These are phyloP conservation scores for Scutellaria galericulata DNA, from an alignment of 257 asterid genomes.

Conservation along the genomic window DNA sequence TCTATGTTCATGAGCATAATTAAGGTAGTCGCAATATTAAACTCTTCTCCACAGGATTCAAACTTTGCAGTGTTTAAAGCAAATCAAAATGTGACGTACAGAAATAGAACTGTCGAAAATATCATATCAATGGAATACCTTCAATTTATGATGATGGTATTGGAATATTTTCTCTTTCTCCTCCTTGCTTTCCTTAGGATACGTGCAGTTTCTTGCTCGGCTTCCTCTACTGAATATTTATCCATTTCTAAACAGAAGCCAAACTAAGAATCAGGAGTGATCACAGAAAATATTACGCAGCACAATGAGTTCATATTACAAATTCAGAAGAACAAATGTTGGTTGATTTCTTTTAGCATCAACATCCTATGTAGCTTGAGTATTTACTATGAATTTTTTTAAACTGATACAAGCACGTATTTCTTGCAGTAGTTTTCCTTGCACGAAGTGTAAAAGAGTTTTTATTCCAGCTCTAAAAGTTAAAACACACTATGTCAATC, in stretches of 20 bases:
- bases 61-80: background rate
- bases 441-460: background rate
- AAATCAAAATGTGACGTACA: conserved; percentile 3
- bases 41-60: background rate
- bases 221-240: conserved; percentile 53
- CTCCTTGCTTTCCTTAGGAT: conserved; percentile 87
- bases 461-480: conserved; percentile 17
- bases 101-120: conserved; percentile 12
- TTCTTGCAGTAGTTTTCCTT: conserved; percentile 10
- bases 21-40: conserved; percentile 2
- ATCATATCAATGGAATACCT: conserved; percentile 42
- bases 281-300: background rate
- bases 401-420: conserved; percentile 27
- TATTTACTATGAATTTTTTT: background rate
- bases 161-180: conserved; percentile 74
- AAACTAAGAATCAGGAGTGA: conserved; percentile 24
- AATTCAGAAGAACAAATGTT: background rate
- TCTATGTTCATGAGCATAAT: conserved; percentile 4
- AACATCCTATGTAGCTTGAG: conserved; percentile 6
- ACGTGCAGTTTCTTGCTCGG: conserved; percentile 61
- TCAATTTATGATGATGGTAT: conserved; percentile 71
- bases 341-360: conserved; percentile 11
- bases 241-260: conserved; percentile 41
- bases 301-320: conserved; percentile 19
- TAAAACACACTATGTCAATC: background rate